Conservation (phyloP, 2,329 filamentous ascomycete genomes). For the Xylaria polymorpha region DNA sequence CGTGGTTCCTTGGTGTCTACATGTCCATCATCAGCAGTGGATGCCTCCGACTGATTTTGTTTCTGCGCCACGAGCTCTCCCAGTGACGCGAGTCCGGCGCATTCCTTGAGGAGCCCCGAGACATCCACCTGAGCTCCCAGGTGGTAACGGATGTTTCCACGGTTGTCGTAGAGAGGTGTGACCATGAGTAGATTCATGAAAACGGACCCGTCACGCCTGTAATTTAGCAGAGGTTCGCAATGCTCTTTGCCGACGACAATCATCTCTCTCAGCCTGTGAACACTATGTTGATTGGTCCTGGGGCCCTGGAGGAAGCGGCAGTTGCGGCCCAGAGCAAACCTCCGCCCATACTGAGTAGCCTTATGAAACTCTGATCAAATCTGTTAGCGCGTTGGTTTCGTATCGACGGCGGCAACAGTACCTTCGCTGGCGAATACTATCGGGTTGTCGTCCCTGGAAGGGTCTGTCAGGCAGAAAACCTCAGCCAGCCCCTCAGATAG, state of each 20-base stretch:
- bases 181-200: slow-evolving; percentile 83
- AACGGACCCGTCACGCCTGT: slow-evolving; percentile 78
- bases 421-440: slow-evolving; percentile 82
- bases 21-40: background rate
- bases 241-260: slow-evolving; percentile 73
- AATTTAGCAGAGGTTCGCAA: slow-evolving; percentile 81
- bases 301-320: slow-evolving; percentile 84
- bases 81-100: slow-evolving; percentile 72
- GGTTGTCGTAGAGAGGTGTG: slow-evolving; percentile 76
- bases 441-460: slow-evolving; percentile 77
- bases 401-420: slow-evolving; percentile 46
- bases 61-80: slow-evolving; percentile 57
- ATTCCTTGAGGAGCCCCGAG: slow-evolving; percentile 74
- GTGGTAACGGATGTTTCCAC: slow-evolving; percentile 73
- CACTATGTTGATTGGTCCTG: slow-evolving; percentile 72
- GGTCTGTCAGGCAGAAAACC: slow-evolving; percentile 81
- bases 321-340: slow-evolving; percentile 79
- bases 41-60: slow-evolving; percentile 5
- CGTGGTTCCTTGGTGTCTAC: slow-evolving; percentile 26
- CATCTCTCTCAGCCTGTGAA: slow-evolving; percentile 71
- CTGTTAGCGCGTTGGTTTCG: slow-evolving; percentile 27
- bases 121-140: slow-evolving; percentile 80
- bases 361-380: slow-evolving; percentile 71
- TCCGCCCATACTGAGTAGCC: slow-evolving; percentile 79
- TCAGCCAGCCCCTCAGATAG: slow-evolving; percentile 81